Base-by-base conservation (phyloP, 2,329 filamentous ascomycete species). In the Fusarium tanahbumbuense region DNA sequence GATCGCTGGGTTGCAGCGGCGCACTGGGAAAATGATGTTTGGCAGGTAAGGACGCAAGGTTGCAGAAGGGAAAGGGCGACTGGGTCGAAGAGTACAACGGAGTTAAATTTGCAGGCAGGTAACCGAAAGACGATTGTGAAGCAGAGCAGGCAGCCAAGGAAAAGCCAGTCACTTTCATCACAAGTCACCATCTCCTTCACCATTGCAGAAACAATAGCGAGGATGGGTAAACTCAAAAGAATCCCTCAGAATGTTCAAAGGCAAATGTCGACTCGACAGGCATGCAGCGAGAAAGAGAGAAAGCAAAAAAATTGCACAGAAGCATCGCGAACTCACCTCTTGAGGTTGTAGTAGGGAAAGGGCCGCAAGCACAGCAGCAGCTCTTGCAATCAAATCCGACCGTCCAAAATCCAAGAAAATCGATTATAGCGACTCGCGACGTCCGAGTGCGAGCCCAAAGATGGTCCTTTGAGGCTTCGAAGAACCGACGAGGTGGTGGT, bases 321-420 rank as follows among this genome's bases (percentile, higher is more conserved):
- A 69, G 60, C 44, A 67, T 67, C 61, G 55, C 56, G 60, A 52
- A 74, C 72, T 74, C 46, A 74, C 72, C 70, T 74, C 60, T 59
- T 59, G 46, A 60, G 53, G 57, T 46, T 60, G 69, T 46, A 44
- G 44, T 58, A 23, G 44, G 47, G 65, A 61, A 64, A 56, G 47
- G 45, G 60, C 60, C 53, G 63, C 68, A 60, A 63, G 49, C 58
- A 64, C 72, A 63, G 55, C 69, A 72, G 58, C 60, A 67, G 48
- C 54, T 55, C 64, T 56, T 52, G 57, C 34, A 49, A 70, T 50
- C 47, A 37, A 65, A 56, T 50, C 46, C 46, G 56, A 44, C 47
- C 48, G 56, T n/a, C 61, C 50, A 60, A 64, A 64, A 58, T 46
- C 61, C 44, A 65, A 56, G 46, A 64, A 41, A 42, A 34, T 45